Percentiles rank a stretch among this genome's conserved stretches.
Evolutionary conservation across 2,329 filamentous ascomycete species (phyloP).

Genomic region (Neonectria coccinea): DNA sequence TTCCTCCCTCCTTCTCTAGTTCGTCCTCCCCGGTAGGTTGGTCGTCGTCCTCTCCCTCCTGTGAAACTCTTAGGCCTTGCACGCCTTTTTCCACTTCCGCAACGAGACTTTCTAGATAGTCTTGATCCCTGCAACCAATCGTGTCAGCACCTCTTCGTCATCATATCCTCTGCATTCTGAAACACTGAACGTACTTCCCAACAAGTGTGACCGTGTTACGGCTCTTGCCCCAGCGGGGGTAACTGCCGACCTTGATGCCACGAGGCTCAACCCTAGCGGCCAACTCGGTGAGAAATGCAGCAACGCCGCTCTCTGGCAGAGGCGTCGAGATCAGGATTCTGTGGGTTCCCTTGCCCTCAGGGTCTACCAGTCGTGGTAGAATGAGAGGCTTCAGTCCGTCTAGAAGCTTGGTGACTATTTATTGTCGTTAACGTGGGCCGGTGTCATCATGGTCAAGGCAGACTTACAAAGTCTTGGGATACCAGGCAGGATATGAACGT

Average conservation of each 20-base stretch:
- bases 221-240: conserved; percentile 90
- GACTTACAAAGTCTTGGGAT: conserved; percentile 81
- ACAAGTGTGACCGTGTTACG: conserved; percentile 93
- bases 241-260: conserved; percentile 94
- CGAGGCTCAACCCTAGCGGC: conserved; percentile 77
- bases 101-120: conserved; percentile 82
- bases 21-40: conserved; percentile 47
- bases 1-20: conserved; percentile 25
- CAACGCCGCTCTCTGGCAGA: conserved; percentile 85
- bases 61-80: conserved; percentile 75
- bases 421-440: conserved; percentile 22
- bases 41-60: conserved; percentile 80
- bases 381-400: conserved; percentile 80
- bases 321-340: conserved; percentile 89
- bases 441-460: background rate
- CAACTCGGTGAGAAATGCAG: conserved; percentile 83
- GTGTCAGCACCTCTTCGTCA: conserved; percentile 30
- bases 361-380: conserved; percentile 78
- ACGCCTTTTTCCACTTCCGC: conserved; percentile 82
- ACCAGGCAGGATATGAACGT: conserved; percentile 92
- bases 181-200: conserved; percentile 58
- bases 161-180: conserved; percentile 34
- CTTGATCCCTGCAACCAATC: conserved; percentile 68
- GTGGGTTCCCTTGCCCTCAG: conserved; percentile 82
- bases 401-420: conserved; percentile 76